Base-by-base conservation (phyloP, 164 flowering plant genomes). In the Kingdonia uniflora region DNA sequence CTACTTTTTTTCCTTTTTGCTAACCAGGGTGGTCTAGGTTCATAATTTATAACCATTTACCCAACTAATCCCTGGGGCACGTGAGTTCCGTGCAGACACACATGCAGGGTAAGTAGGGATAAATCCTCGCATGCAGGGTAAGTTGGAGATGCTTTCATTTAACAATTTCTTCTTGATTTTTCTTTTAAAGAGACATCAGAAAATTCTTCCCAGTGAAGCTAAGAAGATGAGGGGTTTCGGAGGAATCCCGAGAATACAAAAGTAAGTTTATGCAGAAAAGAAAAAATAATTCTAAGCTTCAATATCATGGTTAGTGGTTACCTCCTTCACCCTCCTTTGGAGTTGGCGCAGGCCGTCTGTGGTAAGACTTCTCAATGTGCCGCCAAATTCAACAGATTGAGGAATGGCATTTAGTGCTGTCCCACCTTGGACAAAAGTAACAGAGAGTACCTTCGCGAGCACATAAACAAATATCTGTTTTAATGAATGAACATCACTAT, bases 331-430 rank as follows among this genome's bases (percentile, higher is more conserved):
- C 63, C 95, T 78, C 35, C 43, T 43, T 60, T 42, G 77, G 29
- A 90, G 84, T 51, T 62, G 66, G 55, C 55, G 57, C 65, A 90
- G 65, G 38, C 87, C 88, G 54, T 80, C 76, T 19, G 85, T 79
- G n/a, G 94, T 76, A 48, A 84, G 88, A 70, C 97, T 84, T 63
- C 95, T 78, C 51, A 86, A 65, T 29, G 88, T 79, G 41, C 97
- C 97, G 10, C 95, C 94, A 58, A 90, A 61, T 58, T 75, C 78
- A 51, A 84, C 85, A 63, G 49, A 43, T 2, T 62, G 33, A 11
- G 97, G 94, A 62, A 78, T 74, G 22, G 61, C 71, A 70, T 82
- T 78, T 25, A 64, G 44, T 22, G 82, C 78, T 14, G 58, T 42
- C 14, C 88, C 91, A 20, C 85, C 86, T 62, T 52, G 65, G 37